These are phyloP conservation scores for Amanita exitialis DNA, from an alignment of 768 basidiomycete genomes.

Conservation along the genomic window DNA sequence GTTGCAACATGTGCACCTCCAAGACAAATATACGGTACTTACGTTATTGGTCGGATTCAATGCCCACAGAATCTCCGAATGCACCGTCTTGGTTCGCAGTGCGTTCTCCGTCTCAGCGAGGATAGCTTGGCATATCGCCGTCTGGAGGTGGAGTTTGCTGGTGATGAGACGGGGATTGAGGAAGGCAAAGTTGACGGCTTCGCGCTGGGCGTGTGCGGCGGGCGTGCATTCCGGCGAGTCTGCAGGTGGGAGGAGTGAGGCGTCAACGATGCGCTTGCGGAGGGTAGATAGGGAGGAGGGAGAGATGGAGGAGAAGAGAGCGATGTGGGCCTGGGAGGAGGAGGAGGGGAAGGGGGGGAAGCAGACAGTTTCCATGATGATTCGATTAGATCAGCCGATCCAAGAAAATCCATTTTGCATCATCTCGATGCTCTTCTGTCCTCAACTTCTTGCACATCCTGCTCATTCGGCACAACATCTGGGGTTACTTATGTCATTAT, in stretches of 20 bases:
- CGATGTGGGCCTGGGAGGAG: constrained; percentile 1
- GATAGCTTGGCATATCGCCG: constrained; percentile 77
- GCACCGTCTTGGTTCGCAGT: constrained; percentile 77
- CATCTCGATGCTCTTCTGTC: no score
- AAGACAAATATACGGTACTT: neutral
- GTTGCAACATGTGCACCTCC: neutral
- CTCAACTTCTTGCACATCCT: no score
- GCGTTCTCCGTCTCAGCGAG: constrained; percentile 48
- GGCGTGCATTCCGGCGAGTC: neutral
- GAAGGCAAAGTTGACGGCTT: constrained; percentile 84
- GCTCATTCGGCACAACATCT: no score
- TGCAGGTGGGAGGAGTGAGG: neutral
- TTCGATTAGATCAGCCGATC: neutral
- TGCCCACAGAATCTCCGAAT: constrained; percentile 85
- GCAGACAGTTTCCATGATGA: constrained; percentile 1
- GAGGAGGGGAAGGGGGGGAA: neutral
- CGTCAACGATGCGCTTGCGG: constrained; percentile 1
- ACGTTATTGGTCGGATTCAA: constrained; percentile 87
- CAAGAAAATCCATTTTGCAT: no score
- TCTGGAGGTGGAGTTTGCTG: constrained; percentile 71
- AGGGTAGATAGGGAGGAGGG: neutral
- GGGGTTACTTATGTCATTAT: no score
- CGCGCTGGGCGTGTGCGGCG: constrained; percentile 57
- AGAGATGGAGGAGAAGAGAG: constrained; percentile 4
- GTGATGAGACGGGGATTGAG: constrained; percentile 79